Conservation (phyloP, 129 eudicot genomes). For the Silybum marianum region DNA sequence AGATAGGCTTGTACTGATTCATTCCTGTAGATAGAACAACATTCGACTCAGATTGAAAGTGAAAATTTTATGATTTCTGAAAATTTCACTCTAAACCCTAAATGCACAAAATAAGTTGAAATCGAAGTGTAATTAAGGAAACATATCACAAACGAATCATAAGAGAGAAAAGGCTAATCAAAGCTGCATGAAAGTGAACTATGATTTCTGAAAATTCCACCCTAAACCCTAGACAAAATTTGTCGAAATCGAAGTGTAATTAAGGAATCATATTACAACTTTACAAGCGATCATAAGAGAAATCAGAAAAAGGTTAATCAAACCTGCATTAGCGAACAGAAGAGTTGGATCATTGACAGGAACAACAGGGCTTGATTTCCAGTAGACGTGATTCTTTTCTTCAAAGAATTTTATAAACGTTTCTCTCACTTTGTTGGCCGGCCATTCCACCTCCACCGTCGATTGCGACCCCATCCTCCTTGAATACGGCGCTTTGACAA, state of each 20-base stretch:
- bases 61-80: neutral
- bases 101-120: neutral
- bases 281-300: too few relatives aligned
- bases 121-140: neutral
- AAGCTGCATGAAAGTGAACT: constrained; percentile 57
- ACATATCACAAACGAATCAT: too few relatives aligned
- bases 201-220: neutral
- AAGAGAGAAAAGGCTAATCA: neutral
- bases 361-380: constrained; percentile 97
- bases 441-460: constrained; percentile 60
- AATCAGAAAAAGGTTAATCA: neutral
- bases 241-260: neutral
- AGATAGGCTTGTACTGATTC: constrained; percentile 97
- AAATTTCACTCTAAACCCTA: neutral
- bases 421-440: constrained; percentile 71
- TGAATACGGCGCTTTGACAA: neutral
- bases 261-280: too few relatives aligned
- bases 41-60: neutral
- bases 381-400: constrained; percentile 50
- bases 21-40: constrained; percentile 54
- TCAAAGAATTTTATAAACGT: constrained; percentile 65
- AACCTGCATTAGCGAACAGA: constrained; percentile 94
- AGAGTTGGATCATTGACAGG: constrained; percentile 94
- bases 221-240: neutral
- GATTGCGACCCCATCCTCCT: constrained; percentile 55